Conservation (phyloP, 805 yeast genomes). For the Pichia membranifaciens region DNA sequence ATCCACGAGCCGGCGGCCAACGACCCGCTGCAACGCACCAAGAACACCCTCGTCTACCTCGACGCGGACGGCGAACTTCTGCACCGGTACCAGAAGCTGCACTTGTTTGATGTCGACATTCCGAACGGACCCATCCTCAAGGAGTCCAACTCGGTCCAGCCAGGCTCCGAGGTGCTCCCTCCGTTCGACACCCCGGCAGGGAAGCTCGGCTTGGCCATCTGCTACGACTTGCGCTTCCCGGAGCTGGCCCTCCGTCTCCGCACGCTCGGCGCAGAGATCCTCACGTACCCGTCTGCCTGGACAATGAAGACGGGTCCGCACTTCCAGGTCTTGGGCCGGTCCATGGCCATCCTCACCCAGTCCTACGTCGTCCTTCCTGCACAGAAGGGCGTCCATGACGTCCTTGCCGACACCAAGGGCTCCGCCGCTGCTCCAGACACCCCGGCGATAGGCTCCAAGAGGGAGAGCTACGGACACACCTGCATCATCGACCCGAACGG, state of each 20-base stretch:
- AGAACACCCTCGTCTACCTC: constrained; percentile 72
- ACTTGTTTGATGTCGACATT: constrained; percentile 83
- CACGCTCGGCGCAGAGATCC: constrained; percentile 63
- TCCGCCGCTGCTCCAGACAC: background rate
- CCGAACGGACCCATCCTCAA: constrained; percentile 73
- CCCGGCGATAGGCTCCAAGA: constrained; percentile 21
- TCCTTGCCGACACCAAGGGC: background rate
- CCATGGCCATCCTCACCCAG: constrained; percentile 88
- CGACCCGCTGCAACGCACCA: constrained; percentile 39
- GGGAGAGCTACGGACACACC: constrained; percentile 84
- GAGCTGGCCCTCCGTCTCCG: constrained; percentile 66
- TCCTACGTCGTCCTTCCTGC: constrained; percentile 85
- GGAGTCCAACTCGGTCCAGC: constrained; percentile 76
- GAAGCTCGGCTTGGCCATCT: constrained; percentile 64
- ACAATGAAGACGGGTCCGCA: constrained; percentile 92
- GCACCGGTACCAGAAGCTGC: constrained; percentile 76
- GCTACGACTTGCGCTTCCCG: constrained; percentile 86
- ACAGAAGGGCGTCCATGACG: constrained; percentile 71
- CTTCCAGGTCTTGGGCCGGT: constrained; percentile 74
- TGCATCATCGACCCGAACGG: constrained; percentile 94
- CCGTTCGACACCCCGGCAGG: constrained; percentile 61
- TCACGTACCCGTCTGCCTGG: constrained; percentile 89
- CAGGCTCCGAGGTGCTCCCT: constrained; percentile 50
- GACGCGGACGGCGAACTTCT: constrained; percentile 56
- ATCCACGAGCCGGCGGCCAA: constrained; percentile 68